These are phyloP conservation scores for Bipolaris victoriae DNA, from an alignment of 2,329 filamentous ascomycete species.

Conservation along the genomic window DNA sequence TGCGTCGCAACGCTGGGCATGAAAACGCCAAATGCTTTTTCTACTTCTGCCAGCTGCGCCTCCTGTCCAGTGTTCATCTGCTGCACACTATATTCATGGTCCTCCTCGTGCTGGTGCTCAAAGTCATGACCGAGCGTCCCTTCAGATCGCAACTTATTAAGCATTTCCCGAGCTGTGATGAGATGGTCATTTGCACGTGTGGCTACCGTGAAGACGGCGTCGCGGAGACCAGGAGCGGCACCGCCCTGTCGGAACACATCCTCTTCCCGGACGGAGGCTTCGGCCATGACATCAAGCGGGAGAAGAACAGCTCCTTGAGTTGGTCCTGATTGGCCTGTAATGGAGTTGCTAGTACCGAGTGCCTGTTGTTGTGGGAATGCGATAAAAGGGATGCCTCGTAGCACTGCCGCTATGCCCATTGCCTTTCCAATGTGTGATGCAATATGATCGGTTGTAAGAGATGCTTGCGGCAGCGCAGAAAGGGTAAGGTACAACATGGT, in stretches of 20 bases:
- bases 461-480: conserved; percentile 77
- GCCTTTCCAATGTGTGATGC: conserved; percentile 96
- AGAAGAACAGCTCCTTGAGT: conserved; percentile 74
- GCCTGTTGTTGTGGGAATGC: conserved; percentile 73
- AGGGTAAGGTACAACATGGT: conserved; percentile 89
- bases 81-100: conserved; percentile 59
- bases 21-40: conserved; percentile 77
- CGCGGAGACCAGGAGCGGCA: conserved; percentile 78
- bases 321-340: conserved; percentile 48
- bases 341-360: conserved; percentile 52
- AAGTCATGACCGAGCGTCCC: conserved; percentile 82
- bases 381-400: conserved; percentile 88
- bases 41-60: conserved; percentile 59
- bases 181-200: conserved; percentile 95
- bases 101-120: conserved; percentile 82
- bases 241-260: conserved; percentile 84
- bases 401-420: conserved; percentile 80
- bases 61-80: conserved; percentile 46
- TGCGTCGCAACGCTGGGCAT: conserved; percentile 79
- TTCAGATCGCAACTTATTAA: conserved; percentile 77
- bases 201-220: conserved; percentile 90
- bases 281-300: conserved; percentile 88
- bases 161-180: conserved; percentile 91
- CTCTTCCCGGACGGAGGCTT: conserved; percentile 81
- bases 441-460: conserved; percentile 86